A percentile compares a stretch with the other conserved stretches of the same genome.
Evolutionary conservation across 2,329 filamentous ascomycete species (phyloP).

Genomic region (Sphaerulina vaccinii): DNA sequence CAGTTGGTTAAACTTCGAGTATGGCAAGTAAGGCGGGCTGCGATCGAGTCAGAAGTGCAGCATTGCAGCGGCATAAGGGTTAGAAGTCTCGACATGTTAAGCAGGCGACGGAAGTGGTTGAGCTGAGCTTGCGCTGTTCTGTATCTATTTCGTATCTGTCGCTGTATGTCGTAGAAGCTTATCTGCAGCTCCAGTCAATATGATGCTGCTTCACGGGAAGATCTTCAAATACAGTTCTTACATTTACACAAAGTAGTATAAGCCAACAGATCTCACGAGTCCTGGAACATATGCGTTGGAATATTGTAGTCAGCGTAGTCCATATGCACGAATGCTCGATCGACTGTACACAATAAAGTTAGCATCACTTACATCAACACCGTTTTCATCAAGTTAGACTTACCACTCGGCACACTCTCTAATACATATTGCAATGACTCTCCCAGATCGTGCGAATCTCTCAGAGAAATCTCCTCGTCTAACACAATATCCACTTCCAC

Average conservation of each 20-base stretch:
- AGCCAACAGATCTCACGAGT: constrained; percentile 26
- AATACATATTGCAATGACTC: constrained; percentile 80
- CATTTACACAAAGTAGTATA: not conserved
- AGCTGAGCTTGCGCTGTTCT: not conserved
- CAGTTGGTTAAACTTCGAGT: no score
- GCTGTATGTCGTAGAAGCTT: not conserved
- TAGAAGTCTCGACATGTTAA: no score
- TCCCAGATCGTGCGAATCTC: constrained; percentile 77
- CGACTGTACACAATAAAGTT: constrained; percentile 41
- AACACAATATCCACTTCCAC: constrained; percentile 82
- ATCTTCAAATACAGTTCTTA: no score
- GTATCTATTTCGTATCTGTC: not conserved
- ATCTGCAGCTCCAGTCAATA: no score
- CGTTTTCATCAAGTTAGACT: constrained; percentile 11
- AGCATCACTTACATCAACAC: not conserved
- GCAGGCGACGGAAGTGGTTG: no score
- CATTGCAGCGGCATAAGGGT: no score
- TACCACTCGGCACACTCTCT: constrained; percentile 72
- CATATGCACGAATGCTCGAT: constrained; percentile 54
- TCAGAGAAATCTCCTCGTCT: constrained; percentile 70
- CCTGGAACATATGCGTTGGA: constrained; percentile 52
- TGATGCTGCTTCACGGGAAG: no score
- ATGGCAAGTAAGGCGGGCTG: no score
- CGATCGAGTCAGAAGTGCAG: no score
- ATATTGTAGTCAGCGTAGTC: constrained; percentile 53